These are phyloP conservation scores for Pelargonium citronellum DNA, from an alignment of 441 rosid species.

Conservation along the genomic window DNA sequence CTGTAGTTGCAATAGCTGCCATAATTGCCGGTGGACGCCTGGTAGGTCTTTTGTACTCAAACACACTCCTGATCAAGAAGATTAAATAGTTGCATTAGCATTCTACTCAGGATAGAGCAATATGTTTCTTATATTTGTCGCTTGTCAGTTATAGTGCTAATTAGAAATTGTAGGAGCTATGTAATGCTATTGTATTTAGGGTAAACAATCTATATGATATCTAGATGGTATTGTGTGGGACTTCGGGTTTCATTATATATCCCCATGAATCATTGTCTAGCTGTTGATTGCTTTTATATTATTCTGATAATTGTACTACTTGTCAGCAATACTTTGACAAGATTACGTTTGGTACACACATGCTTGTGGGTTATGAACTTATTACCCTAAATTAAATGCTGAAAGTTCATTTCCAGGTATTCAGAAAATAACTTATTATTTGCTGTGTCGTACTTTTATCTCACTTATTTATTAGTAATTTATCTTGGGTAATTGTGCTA, in stretches of 20 bases:
- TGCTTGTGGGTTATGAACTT: slow-evolving; percentile 1
- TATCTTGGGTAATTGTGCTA: neutral
- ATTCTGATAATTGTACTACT: neutral
- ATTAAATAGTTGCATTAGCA: slow-evolving; percentile 19
- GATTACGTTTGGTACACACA: neutral
- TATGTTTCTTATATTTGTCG: slow-evolving; percentile 12
- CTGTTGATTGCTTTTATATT: neutral
- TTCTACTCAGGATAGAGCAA: slow-evolving; percentile 13
- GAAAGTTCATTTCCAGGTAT: neutral
- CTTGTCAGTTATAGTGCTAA: neutral
- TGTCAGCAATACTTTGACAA: slow-evolving; percentile 2
- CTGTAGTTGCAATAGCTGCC: slow-evolving; percentile 88
- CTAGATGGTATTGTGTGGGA: neutral
- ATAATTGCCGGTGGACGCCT: slow-evolving; percentile 98
- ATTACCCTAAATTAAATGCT: neutral
- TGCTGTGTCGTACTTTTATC: neutral
- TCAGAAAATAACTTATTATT: slow-evolving; percentile 5
- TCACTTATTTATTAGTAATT: neutral
- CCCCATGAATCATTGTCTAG: neutral
- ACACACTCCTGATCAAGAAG: slow-evolving; percentile 6
- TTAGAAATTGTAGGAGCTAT: neutral
- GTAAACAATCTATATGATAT: neutral
- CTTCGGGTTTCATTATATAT: slow-evolving; percentile 4
- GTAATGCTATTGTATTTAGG: neutral
- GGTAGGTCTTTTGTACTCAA: slow-evolving; percentile 42